These are phyloP conservation scores for Candida peoriensis DNA, from an alignment of 805 yeast genomes.

Conservation along the genomic window DNA sequence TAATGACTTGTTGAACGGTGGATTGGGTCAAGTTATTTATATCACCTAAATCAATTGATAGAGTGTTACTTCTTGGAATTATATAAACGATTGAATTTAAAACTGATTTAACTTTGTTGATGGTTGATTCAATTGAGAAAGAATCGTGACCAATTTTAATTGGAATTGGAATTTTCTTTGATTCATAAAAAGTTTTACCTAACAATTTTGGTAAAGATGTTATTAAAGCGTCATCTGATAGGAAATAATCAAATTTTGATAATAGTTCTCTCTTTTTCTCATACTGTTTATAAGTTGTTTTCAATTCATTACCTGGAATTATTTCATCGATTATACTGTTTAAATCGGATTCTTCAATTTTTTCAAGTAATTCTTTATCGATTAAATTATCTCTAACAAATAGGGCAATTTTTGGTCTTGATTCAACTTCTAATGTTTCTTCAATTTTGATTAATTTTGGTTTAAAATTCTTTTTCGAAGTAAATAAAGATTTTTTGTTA, in stretches of 20 bases:
- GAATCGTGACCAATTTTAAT: conserved; percentile 38
- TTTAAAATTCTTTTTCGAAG: conserved; percentile 45
- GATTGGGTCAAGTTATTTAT: conserved; percentile 36
- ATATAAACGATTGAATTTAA: conserved; percentile 53
- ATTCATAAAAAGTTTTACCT: conserved; percentile 71
- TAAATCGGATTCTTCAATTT: conserved; percentile 24
- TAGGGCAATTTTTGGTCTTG: conserved; percentile 49
- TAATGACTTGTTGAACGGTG: conserved; percentile 48
- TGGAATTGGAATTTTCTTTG: conserved; percentile 64
- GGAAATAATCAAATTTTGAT: conserved; percentile 64
- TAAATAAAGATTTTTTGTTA: conserved; percentile 59
- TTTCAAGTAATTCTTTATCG: conserved; percentile 23
- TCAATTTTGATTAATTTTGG: conserved; percentile 32
- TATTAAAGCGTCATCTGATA: conserved; percentile 80
- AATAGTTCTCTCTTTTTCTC: conserved; percentile 80
- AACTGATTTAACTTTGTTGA: conserved; percentile 54
- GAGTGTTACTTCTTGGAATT: conserved; percentile 69
- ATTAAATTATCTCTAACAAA: conserved; percentile 62
- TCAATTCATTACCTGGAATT: conserved; percentile 67
- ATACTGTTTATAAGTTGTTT: conserved; percentile 80
- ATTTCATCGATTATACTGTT: conserved; percentile 38
- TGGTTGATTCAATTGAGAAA: conserved; percentile 46
- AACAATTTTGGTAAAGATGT: conserved; percentile 76
- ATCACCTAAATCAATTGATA: conserved; percentile 64
- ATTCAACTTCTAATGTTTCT: conserved; percentile 33